A percentile compares a stretch with the other conserved stretches of the same genome.
phyloP scores from a whole-genome alignment of 495 filamentous ascomycete species.

The Penicillium waksmanii region DNA sequence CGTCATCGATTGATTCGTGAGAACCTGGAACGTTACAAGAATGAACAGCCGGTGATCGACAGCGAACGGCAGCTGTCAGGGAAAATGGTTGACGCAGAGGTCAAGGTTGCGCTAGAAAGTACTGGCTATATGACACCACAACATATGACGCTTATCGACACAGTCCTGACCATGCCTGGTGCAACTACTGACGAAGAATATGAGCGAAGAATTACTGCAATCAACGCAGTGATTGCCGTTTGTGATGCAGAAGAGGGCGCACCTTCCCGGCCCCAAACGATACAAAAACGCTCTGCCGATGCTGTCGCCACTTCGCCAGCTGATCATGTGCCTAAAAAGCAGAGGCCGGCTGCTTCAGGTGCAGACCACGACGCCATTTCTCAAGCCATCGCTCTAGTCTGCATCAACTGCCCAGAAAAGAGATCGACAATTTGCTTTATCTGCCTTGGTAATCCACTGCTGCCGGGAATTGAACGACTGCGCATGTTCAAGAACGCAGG shows the following conservation, averaged over 20 bases:
- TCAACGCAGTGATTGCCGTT: constrained; percentile 34
- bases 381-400: constrained; percentile 25
- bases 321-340: constrained; percentile 16
- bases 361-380: constrained; percentile 19
- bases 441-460: constrained; percentile 20
- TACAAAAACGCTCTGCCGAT: constrained; percentile 21
- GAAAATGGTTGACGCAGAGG: constrained; percentile 26
- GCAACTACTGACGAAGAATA: constrained; percentile 26
- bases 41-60: constrained; percentile 38
- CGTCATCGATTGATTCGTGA: constrained; percentile 25
- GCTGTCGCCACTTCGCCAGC: constrained; percentile 9
- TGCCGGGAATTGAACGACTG: constrained; percentile 20
- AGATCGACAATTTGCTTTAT: constrained; percentile 32
- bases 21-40: constrained; percentile 35
- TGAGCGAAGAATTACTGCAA: constrained; percentile 27
- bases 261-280: constrained; percentile 13
- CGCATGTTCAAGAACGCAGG: constrained; percentile 21
- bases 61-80: constrained; percentile 32
- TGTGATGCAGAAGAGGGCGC: constrained; percentile 35
- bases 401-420: constrained; percentile 22
- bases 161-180: constrained; percentile 28
- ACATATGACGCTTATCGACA: constrained; percentile 32
- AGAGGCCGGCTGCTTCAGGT: constrained; percentile 17
- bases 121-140: constrained; percentile 27
- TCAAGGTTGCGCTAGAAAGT: constrained; percentile 23